Conservation (phyloP, 257 asterid species). For the Osmanthus fragrans region DNA sequence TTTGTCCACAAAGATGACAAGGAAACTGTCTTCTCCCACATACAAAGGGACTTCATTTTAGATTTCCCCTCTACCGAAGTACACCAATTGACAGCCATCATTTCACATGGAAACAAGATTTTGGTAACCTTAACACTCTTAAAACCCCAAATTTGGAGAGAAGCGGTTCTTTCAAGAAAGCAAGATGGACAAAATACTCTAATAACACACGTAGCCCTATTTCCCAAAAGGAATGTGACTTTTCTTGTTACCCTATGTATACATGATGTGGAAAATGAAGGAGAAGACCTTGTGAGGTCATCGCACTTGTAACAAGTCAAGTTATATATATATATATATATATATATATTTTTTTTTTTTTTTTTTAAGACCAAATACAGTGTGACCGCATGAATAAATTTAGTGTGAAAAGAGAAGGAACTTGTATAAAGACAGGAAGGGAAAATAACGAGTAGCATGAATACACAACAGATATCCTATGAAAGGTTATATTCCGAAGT, state of each 20-base stretch:
- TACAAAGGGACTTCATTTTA: too few species aligned
- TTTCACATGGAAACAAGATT: neutral
- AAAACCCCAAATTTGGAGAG: neutral
- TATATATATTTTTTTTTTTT: too few species aligned
- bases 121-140: neutral
- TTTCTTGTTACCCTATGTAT: neutral
- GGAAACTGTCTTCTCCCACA: neutral
- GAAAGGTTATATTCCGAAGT: neutral
- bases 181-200: neutral
- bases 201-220: neutral
- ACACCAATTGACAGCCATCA: neutral
- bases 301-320: neutral
- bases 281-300: neutral
- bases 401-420: neutral
- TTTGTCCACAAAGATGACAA: neutral
- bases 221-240: neutral
- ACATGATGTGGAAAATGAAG: neutral
- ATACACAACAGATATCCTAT: neutral
- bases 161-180: neutral
- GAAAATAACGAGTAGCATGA: neutral
- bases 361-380: neutral
- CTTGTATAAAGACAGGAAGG: neutral
- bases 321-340: neutral
- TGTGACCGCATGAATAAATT: neutral
- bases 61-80: neutral